These are phyloP conservation scores for Terfezia claveryi DNA, from an alignment of 495 filamentous ascomycete genomes.

Conservation along the genomic window DNA sequence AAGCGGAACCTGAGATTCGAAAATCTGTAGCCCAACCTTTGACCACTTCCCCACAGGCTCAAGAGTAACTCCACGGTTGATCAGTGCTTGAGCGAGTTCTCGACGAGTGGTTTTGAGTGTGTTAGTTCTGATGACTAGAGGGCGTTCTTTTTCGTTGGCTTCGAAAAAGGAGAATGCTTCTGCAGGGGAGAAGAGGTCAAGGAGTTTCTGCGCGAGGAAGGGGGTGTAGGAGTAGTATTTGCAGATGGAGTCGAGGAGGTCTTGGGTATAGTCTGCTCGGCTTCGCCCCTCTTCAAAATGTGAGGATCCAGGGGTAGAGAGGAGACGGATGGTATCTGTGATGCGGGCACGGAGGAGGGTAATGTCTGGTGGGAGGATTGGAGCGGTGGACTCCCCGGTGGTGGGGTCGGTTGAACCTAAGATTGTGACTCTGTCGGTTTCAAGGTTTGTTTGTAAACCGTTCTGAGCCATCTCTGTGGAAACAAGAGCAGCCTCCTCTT, in stretches of 20 bases:
- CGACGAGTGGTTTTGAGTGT: slow-evolving; percentile 81
- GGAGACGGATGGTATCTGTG: slow-evolving; percentile 74
- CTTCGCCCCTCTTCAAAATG: slow-evolving; percentile 56
- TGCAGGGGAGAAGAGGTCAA: slow-evolving; percentile 72
- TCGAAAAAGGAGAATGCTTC: slow-evolving; percentile 98
- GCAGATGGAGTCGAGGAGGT: slow-evolving; percentile 79
- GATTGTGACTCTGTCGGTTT: slow-evolving; percentile 51
- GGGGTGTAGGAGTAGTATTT: slow-evolving; percentile 49
- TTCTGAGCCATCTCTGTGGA: slow-evolving; percentile 54
- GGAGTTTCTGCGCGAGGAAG: slow-evolving; percentile 67
- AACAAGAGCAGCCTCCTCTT: slow-evolving; percentile 52
- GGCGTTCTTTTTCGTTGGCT: slow-evolving; percentile 81
- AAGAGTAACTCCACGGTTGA: slow-evolving; percentile 89
- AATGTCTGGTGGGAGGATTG: slow-evolving; percentile 52
- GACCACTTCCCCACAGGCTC: slow-evolving; percentile 98
- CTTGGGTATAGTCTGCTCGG: slow-evolving; percentile 63
- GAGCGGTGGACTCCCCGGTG: slow-evolving; percentile 27
- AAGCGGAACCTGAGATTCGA: slow-evolving; percentile 82
- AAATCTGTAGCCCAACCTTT: slow-evolving; percentile 89
- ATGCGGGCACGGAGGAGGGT: slow-evolving; percentile 77
- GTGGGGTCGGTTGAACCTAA: slow-evolving; percentile 35
- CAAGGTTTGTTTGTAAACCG: slow-evolving; percentile 89
- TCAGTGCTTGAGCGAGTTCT: slow-evolving; percentile 78
- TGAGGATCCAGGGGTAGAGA: slow-evolving; percentile 57
- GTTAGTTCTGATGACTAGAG: slow-evolving; percentile 76